Percentiles rank a stretch among this genome's conserved stretches.
These are phyloP conservation scores for Phytophthora nicotianae DNA, from an alignment of 352 stramenopile species.

Conservation along the genomic window DNA sequence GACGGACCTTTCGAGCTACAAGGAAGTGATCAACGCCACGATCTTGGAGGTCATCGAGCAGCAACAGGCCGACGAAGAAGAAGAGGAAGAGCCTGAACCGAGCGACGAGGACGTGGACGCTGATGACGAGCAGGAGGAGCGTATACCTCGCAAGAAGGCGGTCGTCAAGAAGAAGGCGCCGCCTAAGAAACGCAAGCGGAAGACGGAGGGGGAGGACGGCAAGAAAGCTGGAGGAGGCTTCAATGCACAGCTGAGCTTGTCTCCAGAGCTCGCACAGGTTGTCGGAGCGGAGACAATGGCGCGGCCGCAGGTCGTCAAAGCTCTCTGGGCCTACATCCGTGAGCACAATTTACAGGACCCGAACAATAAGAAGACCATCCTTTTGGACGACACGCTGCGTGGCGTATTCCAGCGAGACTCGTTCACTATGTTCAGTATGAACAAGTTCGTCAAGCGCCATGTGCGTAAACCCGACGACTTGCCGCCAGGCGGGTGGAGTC, in stretches of 20 bases:
- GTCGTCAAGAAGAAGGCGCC: constrained; percentile 60
- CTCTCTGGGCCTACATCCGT: constrained; percentile 97
- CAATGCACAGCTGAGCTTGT: constrained; percentile 76
- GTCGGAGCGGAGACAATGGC: constrained; percentile 86
- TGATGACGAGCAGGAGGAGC: constrained; percentile 47
- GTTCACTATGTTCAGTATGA: constrained; percentile 91
- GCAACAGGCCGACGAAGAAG: constrained; percentile 70
- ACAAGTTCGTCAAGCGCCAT: constrained; percentile 90
- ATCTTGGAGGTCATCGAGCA: constrained; percentile 85
- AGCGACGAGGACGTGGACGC: constrained; percentile 52
- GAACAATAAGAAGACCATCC: constrained; percentile 93
- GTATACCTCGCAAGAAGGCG: constrained; percentile 41
- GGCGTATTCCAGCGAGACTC: constrained; percentile 81
- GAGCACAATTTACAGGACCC: constrained; percentile 96
- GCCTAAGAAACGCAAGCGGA: constrained; percentile 64
- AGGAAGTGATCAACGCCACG: constrained; percentile 84
- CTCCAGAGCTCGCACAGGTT: constrained; percentile 81
- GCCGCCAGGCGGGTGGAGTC: constrained; percentile 65
- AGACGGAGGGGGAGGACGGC: constrained; percentile 27
- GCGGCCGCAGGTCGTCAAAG: constrained; percentile 94
- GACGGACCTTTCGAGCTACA: constrained; percentile 78
- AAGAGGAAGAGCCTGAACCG: constrained; percentile 50
- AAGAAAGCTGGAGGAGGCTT: constrained; percentile 67
- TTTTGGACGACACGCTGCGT: constrained; percentile 88
- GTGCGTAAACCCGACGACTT: constrained; percentile 77